These are phyloP conservation scores for Rosa lucieae DNA, from an alignment of 306 rosid genomes.

Conservation along the genomic window DNA sequence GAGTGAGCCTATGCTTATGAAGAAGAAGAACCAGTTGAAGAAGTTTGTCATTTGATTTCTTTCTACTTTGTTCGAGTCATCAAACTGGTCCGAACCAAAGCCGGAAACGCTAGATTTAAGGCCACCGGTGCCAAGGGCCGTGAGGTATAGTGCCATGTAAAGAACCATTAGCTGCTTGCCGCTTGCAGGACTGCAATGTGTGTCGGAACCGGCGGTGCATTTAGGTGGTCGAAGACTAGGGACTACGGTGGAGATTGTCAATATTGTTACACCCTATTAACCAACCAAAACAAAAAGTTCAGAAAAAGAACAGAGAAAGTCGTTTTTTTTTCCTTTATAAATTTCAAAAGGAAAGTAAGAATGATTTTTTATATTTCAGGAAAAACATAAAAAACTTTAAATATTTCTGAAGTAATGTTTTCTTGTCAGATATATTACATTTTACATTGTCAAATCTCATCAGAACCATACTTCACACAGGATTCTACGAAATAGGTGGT, in stretches of 20 bases:
- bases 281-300: neutral
- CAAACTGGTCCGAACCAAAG: constrained; percentile 88
- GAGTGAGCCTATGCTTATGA: constrained; percentile 75
- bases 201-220: constrained; percentile 28
- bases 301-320: too few species aligned
- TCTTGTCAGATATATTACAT: neutral
- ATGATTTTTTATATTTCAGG: too few species aligned
- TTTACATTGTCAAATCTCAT: neutral
- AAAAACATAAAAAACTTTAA: too few species aligned
- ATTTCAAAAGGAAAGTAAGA: too few species aligned
- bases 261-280: constrained; percentile 69
- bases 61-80: constrained; percentile 55
- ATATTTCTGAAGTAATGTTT: neutral
- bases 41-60: constrained; percentile 52
- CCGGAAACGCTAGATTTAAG: constrained; percentile 85
- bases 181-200: constrained; percentile 49
- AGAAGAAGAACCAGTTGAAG: constrained; percentile 89
- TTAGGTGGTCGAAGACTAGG: constrained; percentile 83
- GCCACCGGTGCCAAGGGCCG: constrained; percentile 85
- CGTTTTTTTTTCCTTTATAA: neutral
- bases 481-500: neutral
- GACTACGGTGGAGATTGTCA: constrained; percentile 74
- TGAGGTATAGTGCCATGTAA: constrained; percentile 61
- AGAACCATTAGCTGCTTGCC: constrained; percentile 49
- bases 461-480: neutral